Evolutionary conservation across 192 early-diverging fungal species (phyloP).

Genomic region (Linnemannia zychae): DNA sequence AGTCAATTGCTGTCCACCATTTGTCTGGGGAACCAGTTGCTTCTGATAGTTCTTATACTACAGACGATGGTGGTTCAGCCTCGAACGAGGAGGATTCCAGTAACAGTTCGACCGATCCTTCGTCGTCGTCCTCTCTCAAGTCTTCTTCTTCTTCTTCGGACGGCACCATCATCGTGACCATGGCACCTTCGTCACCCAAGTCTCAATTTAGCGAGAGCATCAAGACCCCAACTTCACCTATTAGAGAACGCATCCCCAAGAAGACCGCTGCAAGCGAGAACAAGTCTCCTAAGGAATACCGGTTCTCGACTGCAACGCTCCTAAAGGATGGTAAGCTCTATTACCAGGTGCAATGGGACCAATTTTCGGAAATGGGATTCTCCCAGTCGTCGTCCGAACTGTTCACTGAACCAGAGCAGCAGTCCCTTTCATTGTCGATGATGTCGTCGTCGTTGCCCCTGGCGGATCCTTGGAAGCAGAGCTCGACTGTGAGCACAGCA

Average conservation of each 20-base stretch:
- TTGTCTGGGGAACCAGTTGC: background rate
- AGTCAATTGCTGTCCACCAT: background rate
- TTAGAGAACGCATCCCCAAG: conserved; percentile 25
- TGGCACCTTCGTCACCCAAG: background rate
- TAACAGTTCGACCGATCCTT: background rate
- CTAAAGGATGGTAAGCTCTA: conserved; percentile 59
- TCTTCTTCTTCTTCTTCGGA: background rate
- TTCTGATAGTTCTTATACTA: conserved; percentile 25
- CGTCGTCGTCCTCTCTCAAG: background rate
- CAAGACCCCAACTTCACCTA: background rate
- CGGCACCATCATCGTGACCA: background rate
- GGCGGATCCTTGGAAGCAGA: conserved; percentile 36
- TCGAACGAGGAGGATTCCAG: conserved; percentile 7
- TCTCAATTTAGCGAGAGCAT: background rate
- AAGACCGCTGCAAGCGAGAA: conserved; percentile 7
- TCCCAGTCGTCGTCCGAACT: conserved; percentile 26
- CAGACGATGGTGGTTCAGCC: conserved; percentile 16
- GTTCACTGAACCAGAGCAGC: conserved; percentile 40
- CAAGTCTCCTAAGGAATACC: conserved; percentile 23
- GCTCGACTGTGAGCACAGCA: background rate
- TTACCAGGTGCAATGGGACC: conserved; percentile 52
- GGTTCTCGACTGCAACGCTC: conserved; percentile 52
- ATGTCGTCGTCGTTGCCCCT: conserved; percentile 27
- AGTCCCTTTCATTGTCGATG: background rate
- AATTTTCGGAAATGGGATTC: conserved; percentile 53